Base-by-base conservation (phyloP, 169 alveolate genomes). In the Babesia gibsoni region DNA sequence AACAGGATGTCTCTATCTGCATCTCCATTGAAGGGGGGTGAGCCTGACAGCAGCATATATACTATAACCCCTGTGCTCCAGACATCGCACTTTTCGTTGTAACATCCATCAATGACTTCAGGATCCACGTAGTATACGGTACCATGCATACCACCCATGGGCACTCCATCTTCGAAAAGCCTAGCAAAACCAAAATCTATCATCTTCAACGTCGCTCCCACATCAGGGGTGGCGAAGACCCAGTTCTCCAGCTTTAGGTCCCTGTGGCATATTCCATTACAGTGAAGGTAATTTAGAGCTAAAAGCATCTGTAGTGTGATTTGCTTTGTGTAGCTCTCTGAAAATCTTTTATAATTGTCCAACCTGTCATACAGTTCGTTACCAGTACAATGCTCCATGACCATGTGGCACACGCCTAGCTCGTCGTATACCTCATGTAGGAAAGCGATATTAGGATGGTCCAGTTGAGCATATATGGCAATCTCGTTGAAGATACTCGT, bases 111-210 rank as follows among this genome's bases (percentile, higher is more conserved):
- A 32, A 89, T 84, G 23, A 95, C 96, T 82, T 95, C 98, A 6
- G 98, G 98, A 39, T 96, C 95, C 83, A 92, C 94, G 85, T 94
- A 95, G 79, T 94, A 91, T 10, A 93, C 92, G 0, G 98, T 95
- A 33, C 98, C 98, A 30, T 78, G 87, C 73, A 61, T 78, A 8
- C 78, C 83, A 2, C 77, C 81, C 87, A 78, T 78, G 32, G 87
- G 87, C 37, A 78, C 67, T 3, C 87, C 87, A 41, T 67, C 58
- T 63, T 78, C 77, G 49, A 67, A 78, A 1, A 78, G 80, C 43
- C 87, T 8, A 4, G 97, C 93, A 52, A 92, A 84, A 25, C 98
- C 98, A 77, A 94, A 94, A 81, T 94, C 98, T 20, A 91, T 92
- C 78, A 94, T 88, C 82, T 94, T 94, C 36, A 94, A 74, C 37